These are phyloP conservation scores for Cerrena zonata DNA, from an alignment of 1,284 basidiomycete species.

Conservation along the genomic window DNA sequence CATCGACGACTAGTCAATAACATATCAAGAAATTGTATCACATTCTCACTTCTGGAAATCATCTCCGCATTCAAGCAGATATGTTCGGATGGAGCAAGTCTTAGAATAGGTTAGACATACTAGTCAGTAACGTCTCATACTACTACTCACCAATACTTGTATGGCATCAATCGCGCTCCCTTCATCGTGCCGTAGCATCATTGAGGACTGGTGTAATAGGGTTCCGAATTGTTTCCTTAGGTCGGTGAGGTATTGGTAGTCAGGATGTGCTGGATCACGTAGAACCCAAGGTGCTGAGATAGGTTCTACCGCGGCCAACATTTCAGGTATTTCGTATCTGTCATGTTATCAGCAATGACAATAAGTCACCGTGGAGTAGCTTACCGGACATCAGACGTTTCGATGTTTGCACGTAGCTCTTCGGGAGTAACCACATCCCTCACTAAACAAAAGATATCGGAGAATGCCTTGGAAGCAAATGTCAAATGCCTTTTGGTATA, in stretches of 20 bases:
- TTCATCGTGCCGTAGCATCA: conserved; percentile 64
- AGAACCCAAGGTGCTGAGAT: conserved; percentile 67
- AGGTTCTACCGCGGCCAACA: conserved; percentile 58
- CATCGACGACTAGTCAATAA: no score
- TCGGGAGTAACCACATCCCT: conserved; percentile 46
- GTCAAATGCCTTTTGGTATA: conserved; percentile 49
- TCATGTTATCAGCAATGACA: conserved; percentile 7
- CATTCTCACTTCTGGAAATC: conserved; percentile 54
- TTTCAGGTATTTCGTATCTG: conserved; percentile 65
- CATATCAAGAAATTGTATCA: no score
- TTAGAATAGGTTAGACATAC: conserved; percentile 20
- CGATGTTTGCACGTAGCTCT: conserved; percentile 34
- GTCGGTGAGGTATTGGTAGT: conserved; percentile 57
- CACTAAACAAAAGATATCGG: conserved; percentile 59
- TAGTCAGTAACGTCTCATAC: no score
- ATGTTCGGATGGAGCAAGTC: conserved; percentile 61
- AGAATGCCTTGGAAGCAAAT: conserved; percentile 62
- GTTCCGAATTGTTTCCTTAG: conserved; percentile 65
- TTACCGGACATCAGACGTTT: conserved; percentile 59
- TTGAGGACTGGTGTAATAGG: conserved; percentile 70
- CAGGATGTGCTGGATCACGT: conserved; percentile 60
- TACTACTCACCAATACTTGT: conserved; percentile 58
- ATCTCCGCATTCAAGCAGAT: conserved; percentile 66
- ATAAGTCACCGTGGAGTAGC: conserved; percentile 17
- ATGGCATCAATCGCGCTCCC: conserved; percentile 89